These are phyloP conservation scores for Noccaea bulbosa DNA, from an alignment of 345 rosid genomes.

Conservation along the genomic window DNA sequence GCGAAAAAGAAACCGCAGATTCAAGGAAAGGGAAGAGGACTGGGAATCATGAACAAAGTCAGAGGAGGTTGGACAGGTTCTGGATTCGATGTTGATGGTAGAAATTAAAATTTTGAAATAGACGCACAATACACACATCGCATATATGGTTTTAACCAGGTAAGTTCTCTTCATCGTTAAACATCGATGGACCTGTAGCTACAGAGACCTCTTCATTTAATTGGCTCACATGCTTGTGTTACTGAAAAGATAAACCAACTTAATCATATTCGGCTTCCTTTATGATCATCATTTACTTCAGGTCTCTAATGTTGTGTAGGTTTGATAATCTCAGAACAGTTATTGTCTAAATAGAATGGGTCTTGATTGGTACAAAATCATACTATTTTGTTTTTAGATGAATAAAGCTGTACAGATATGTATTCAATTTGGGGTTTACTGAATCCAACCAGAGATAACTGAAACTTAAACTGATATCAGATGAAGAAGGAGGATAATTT, in stretches of 20 bases:
- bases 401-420: not conserved
- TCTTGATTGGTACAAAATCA: constrained; percentile 17
- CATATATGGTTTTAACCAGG: constrained; percentile 18
- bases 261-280: constrained; percentile 11
- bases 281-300: constrained; percentile 11
- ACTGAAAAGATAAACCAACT: constrained; percentile 12
- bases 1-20: constrained; percentile 59
- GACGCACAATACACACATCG: not conserved
- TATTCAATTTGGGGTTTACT: not conserved
- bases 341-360: not conserved
- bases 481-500: not conserved
- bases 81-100: constrained; percentile 78
- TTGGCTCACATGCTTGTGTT: constrained; percentile 13
- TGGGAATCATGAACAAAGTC: constrained; percentile 60
- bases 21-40: constrained; percentile 71
- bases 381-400: not conserved
- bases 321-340: not conserved
- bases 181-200: constrained; percentile 12
- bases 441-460: constrained; percentile 11
- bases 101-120: constrained; percentile 42
- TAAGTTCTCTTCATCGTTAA: constrained; percentile 25
- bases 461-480: constrained; percentile 28
- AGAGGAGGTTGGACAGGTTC: constrained; percentile 88
- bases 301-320: constrained; percentile 8
- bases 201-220: constrained; percentile 26